Percentiles rank a stretch among this genome's conserved stretches.
These are phyloP conservation scores for Raphidocelis subcapitata DNA, from an alignment of 139 green algal species.

Conservation along the genomic window DNA sequence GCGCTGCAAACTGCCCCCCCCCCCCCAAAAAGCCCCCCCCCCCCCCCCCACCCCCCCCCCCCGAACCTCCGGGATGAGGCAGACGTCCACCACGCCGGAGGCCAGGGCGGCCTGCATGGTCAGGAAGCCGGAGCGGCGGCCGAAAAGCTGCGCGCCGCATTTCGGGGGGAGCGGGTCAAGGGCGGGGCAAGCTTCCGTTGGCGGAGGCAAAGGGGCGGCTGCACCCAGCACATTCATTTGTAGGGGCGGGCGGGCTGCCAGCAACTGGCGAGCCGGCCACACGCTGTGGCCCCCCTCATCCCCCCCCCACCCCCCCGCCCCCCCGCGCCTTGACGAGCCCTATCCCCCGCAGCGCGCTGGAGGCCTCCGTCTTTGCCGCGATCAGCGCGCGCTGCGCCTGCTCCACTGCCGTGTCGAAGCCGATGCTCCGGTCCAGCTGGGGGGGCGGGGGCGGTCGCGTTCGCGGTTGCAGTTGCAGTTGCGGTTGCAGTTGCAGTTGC, in stretches of 20 bases:
- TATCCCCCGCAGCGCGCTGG: constrained; percentile 42
- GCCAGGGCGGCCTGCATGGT: constrained; percentile 87
- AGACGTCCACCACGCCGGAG: constrained; percentile 62
- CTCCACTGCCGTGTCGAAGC: constrained; percentile 68
- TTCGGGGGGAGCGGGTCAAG: too few relatives aligned
- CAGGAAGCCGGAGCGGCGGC: constrained; percentile 88
- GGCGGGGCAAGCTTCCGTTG: too few relatives aligned
- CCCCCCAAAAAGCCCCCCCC: too few relatives aligned
- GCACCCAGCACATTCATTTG: too few relatives aligned
- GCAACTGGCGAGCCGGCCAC: too few relatives aligned
- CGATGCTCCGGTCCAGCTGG: constrained; percentile 44
- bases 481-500: too few relatives aligned
- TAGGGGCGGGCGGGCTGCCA: too few relatives aligned
- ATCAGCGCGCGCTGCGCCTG: constrained; percentile 55
- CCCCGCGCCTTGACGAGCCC: constrained; percentile 57
- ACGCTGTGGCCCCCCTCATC: too few relatives aligned
- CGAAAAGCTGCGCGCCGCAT: constrained; percentile 88
- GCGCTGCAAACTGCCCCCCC: too few relatives aligned
- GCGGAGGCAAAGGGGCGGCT: too few relatives aligned
- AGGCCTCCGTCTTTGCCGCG: constrained; percentile 56
- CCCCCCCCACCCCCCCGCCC: too few relatives aligned
- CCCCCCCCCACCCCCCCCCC: neutral
- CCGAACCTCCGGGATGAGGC: constrained; percentile 41
- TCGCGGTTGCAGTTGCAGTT: too few relatives aligned
- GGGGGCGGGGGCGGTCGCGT: neutral